Conservation (phyloP, 768 basidiomycete genomes). For the Termitomyces sp. region DNA sequence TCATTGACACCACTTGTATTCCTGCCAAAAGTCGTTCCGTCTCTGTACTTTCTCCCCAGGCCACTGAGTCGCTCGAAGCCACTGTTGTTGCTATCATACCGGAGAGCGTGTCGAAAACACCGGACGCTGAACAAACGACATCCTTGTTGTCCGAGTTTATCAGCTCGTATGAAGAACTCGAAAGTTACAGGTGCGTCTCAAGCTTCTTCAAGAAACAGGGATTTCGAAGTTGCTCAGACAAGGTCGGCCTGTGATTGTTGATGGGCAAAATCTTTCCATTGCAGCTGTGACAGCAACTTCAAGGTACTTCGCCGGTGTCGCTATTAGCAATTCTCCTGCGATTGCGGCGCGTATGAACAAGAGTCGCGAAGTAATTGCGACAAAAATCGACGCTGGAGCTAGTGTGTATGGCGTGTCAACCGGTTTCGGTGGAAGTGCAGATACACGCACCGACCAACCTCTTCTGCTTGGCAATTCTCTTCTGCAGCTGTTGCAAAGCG, state of each 20-base stretch:
- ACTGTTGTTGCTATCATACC: slow-evolving; percentile 16
- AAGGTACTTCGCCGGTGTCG: slow-evolving; percentile 50
- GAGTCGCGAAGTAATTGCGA: slow-evolving; percentile 57
- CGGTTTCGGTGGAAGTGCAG: slow-evolving; percentile 86
- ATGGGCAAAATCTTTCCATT: slow-evolving; percentile 69
- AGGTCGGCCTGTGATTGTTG: slow-evolving; percentile 58
- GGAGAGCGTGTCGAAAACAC: slow-evolving; percentile 14
- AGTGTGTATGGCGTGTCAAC: slow-evolving; percentile 82
- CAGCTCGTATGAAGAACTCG: slow-evolving; percentile 55
- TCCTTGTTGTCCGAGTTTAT: slow-evolving; percentile 53
- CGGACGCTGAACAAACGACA: slow-evolving; percentile 15
- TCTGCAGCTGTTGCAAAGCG: slow-evolving; percentile 79
- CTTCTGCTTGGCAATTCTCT: slow-evolving; percentile 71
- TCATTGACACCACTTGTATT: slow-evolving; percentile 8
- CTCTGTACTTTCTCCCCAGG: slow-evolving; percentile 10
- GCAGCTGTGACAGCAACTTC: slow-evolving; percentile 76
- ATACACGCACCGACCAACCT: slow-evolving; percentile 75
- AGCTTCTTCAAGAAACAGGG: not conserved
- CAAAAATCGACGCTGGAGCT: slow-evolving; percentile 60
- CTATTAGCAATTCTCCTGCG: slow-evolving; percentile 42
- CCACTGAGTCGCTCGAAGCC: slow-evolving; percentile 17
- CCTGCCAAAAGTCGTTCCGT: no score
- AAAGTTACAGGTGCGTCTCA: slow-evolving; percentile 52
- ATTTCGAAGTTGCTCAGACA: slow-evolving; percentile 32
- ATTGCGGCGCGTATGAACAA: slow-evolving; percentile 33